These are phyloP conservation scores for Amanita brunnescens DNA, from an alignment of 768 basidiomycete genomes.

Conservation along the genomic window DNA sequence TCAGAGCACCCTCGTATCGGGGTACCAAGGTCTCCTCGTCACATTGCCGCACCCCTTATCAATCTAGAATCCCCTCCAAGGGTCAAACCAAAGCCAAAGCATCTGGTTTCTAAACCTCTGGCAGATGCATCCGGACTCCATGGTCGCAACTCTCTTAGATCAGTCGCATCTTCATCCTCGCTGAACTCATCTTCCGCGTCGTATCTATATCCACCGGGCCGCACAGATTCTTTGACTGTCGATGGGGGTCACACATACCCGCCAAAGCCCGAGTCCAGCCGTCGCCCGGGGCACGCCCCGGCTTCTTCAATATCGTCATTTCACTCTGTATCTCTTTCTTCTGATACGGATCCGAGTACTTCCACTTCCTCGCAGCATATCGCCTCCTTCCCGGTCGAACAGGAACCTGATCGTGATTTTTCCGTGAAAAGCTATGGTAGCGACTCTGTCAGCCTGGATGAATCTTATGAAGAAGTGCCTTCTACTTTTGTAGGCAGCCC, in stretches of 20 bases:
- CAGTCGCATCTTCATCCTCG: conserved; percentile 28
- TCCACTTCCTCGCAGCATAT: conserved; percentile 35
- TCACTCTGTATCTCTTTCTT: conserved; percentile 75
- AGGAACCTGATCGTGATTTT: conserved; percentile 27
- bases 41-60: conserved; percentile 37
- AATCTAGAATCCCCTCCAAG: conserved; percentile 45
- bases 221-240: conserved; percentile 42
- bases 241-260: conserved; percentile 54
- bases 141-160: conserved; percentile 50
- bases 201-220: conserved; percentile 25
- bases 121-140: conserved; percentile 49
- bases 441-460: conserved; percentile 52
- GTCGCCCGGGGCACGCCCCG: conserved; percentile 41
- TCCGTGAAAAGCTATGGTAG: conserved; percentile 14
- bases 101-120: conserved; percentile 13
- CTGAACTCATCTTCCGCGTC: conserved; percentile 13
- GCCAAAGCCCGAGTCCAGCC: conserved; percentile 27
- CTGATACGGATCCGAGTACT: conserved; percentile 40
- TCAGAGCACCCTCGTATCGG: no score
- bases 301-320: conserved; percentile 76
- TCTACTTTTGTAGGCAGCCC: conserved; percentile 47
- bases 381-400: conserved; percentile 32
- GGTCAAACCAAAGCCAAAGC: conserved; percentile 19
- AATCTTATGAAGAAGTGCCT: conserved; percentile 67
- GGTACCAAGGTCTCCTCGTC: not conserved